These are phyloP conservation scores for Calocybe gangraenosa DNA, from an alignment of 768 basidiomycete species.

Conservation along the genomic window DNA sequence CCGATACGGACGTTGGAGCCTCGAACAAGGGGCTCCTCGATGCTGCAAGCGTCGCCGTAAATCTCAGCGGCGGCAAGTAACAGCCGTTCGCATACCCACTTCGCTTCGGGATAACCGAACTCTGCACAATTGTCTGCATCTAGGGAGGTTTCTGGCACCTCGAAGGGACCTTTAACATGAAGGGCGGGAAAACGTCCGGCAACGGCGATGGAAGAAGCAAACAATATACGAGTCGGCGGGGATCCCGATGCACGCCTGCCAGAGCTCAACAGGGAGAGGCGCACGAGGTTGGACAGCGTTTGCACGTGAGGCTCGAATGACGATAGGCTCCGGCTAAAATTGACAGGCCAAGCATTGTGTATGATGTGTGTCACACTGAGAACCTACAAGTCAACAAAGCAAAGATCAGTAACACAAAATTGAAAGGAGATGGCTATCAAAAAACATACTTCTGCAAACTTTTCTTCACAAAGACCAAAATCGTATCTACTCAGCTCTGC, in stretches of 20 bases:
- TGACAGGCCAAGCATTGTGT: constrained; percentile 40
- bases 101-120: constrained; percentile 31
- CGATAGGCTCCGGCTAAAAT: constrained; percentile 36
- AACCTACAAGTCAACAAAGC: constrained; percentile 14
- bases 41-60: constrained; percentile 17
- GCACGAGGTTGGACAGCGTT: constrained; percentile 28
- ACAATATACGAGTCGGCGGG: constrained; percentile 27
- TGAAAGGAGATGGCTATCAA: neutral
- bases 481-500: constrained; percentile 22
- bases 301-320: constrained; percentile 40
- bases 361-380: constrained; percentile 26
- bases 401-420: constrained; percentile 1
- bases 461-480: constrained; percentile 22
- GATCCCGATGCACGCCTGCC: constrained; percentile 13
- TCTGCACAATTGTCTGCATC: constrained; percentile 21
- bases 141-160: constrained; percentile 28
- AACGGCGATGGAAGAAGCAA: constrained; percentile 33
- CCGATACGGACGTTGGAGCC: constrained; percentile 28
- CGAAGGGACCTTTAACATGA: constrained; percentile 21
- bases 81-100: constrained; percentile 34
- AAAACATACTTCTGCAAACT: constrained; percentile 21
- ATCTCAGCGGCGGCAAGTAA: constrained; percentile 24
- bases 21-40: constrained; percentile 15
- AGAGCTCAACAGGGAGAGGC: constrained; percentile 20
- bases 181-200: constrained; percentile 27